Evolutionary conservation across 2,329 filamentous ascomycete genomes (phyloP).

Genomic region (Ceratocystis harringtonii): DNA sequence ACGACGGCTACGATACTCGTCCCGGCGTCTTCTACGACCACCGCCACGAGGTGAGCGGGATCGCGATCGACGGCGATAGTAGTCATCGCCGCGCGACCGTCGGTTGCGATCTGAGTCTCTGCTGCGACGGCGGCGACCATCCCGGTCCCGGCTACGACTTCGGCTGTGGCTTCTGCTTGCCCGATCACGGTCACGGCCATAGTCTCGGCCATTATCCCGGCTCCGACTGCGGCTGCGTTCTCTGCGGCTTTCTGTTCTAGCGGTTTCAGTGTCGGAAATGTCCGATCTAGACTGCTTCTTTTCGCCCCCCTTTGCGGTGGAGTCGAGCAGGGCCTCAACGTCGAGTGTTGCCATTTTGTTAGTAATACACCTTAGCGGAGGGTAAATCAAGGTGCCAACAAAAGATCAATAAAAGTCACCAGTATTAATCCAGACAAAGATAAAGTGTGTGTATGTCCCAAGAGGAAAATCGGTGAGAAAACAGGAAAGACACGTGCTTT

Average conservation of each 20-base stretch:
- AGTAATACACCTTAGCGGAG: not conserved
- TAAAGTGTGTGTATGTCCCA: not conserved
- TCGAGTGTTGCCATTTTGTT: constrained; percentile 40
- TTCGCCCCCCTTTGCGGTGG: constrained; percentile 50
- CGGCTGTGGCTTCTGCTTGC: constrained; percentile 38
- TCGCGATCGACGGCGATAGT: constrained; percentile 56
- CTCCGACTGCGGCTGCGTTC: constrained; percentile 23
- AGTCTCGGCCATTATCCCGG: constrained; percentile 36
- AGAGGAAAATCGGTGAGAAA: not conserved
- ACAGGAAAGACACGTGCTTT: not conserved
- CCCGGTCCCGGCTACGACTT: constrained; percentile 36
- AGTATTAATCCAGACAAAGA: not conserved
- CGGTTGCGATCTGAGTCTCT: constrained; percentile 71
- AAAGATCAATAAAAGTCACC: not conserved
- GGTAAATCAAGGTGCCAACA: not conserved
- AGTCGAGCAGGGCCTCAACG: constrained; percentile 83
- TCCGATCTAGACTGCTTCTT: constrained; percentile 29
- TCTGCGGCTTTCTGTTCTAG: constrained; percentile 37
- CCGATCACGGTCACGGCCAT: constrained; percentile 39
- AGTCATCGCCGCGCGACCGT: constrained; percentile 42
- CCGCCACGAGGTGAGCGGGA: constrained; percentile 53
- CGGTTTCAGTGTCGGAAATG: constrained; percentile 40
- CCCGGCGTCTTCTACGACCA: constrained; percentile 19
- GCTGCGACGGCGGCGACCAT: constrained; percentile 53
- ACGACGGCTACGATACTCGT: constrained; percentile 29